Evolutionary conservation across 169 alveolate genomes (phyloP), one percentile per base, ranked within the genome.

Genomic region (Miamiensis avidus): DNA sequence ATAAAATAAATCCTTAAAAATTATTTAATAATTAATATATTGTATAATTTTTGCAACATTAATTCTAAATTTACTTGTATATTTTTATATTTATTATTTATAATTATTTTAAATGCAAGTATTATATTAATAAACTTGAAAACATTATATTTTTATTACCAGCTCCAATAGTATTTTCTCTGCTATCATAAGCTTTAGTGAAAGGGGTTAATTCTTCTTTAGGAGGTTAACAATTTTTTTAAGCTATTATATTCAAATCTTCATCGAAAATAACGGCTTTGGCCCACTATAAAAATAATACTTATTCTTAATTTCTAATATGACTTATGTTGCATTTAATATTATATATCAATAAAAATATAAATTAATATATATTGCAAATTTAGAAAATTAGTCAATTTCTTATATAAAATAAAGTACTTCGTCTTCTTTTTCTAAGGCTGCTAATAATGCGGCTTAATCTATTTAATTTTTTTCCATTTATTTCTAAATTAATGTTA

Each of bases 121-220:
- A 4, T 73, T 6, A n/a, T 73, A 6, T 75, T n/a, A 75, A n/a
- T 30, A 11, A 30, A 75, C 6, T 30, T 30, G 16, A 30, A 1
- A 4, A 29, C 6, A 75, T n/a, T n/a, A 11, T 6, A 29, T 75
- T 29, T 1, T 30, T 4, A 49, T 26, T 49, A 79, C 84, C 90
- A 27, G 90, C 94, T 69, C 98, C 98, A 25, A 95, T 94, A 28
- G 98, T 93, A 20, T 90, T 89, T 77, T 95, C 98, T 88, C 98
- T 89, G 65, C 89, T 93, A 27, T 93, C 93, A 27, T 87, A 90
- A 27, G 95, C 96, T 28, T 88, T 81, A 29, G 90, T 74, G 88
- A 84, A 93, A 0, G 90, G 82, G 28, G 34, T 31, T 31, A 91
- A 74, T 65, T 91, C 94, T 31, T 79, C 86, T 34, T 78, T 72